A percentile compares a stretch with the other conserved stretches of the same genome.
These are phyloP conservation scores for Boletus vinaceobasis DNA, from an alignment of 768 basidiomycete genomes.

Conservation along the genomic window DNA sequence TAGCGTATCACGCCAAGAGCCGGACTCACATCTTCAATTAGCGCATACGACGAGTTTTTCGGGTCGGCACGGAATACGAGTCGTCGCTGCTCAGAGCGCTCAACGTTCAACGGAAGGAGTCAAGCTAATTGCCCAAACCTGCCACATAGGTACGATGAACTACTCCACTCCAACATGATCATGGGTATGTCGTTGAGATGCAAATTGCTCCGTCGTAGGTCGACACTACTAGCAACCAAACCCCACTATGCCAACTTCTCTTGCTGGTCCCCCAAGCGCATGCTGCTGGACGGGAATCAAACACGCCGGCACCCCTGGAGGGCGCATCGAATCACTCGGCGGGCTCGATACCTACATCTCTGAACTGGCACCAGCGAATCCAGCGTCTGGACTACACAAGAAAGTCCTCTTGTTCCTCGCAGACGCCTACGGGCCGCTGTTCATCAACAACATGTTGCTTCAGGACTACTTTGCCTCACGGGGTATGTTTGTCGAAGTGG, in stretches of 20 bases:
- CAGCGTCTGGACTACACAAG: constrained; percentile 22
- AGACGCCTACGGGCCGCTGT: constrained; percentile 57
- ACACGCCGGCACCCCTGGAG: constrained; percentile 46
- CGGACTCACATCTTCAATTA: not conserved
- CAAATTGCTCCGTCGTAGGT: not conserved
- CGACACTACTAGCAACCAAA: not conserved
- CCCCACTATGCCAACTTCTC: constrained; percentile 1
- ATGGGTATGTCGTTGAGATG: not conserved
- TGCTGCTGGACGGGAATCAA: constrained; percentile 49
- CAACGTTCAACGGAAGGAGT: not conserved
- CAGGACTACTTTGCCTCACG: constrained; percentile 60
- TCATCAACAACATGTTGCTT: constrained; percentile 51
- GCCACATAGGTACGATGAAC: not conserved
- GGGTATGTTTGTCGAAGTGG: constrained; percentile 34
- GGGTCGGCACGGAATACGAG: not conserved
- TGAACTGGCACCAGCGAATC: constrained; percentile 38
- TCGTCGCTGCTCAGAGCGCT: not conserved
- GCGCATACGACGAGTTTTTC: not conserved
- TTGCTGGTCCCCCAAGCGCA: constrained; percentile 44
- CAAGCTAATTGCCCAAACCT: not conserved
- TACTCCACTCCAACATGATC: not conserved
- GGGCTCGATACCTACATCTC: constrained; percentile 53
- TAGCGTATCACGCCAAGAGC: not conserved
- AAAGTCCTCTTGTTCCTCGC: constrained; percentile 54
- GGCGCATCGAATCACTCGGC: constrained; percentile 43